These are phyloP conservation scores for Xylariales sp. DNA, from an alignment of 2,329 filamentous ascomycete genomes.

Conservation along the genomic window DNA sequence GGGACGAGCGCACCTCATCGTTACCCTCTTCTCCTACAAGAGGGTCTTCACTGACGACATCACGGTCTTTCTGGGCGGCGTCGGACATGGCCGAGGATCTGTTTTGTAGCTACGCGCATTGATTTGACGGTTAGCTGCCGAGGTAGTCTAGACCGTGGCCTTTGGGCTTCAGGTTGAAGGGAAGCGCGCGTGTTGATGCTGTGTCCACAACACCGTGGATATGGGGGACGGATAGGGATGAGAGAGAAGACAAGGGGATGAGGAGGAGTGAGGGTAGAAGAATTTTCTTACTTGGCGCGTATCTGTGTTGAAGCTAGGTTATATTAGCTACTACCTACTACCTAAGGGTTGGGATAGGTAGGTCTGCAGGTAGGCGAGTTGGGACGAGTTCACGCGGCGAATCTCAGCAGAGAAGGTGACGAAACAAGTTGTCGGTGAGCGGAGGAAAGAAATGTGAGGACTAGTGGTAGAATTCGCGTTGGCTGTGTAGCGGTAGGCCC, in stretches of 20 bases:
- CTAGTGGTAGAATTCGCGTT: neutral
- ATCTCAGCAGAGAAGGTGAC: neutral
- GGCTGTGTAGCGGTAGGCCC: neutral
- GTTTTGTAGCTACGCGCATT: constrained; percentile 15
- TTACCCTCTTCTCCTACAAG: constrained; percentile 57
- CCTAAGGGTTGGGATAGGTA: neutral
- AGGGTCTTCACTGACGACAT: constrained; percentile 48
- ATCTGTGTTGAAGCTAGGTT: neutral
- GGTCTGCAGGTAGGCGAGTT: neutral
- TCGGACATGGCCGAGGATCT: constrained; percentile 44
- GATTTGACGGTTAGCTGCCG: constrained; percentile 20
- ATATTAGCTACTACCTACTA: constrained; percentile 8
- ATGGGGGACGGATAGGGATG: neutral
- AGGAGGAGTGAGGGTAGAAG: neutral
- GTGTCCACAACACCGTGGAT: neutral
- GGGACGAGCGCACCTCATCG: constrained; percentile 57
- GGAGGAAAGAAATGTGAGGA: neutral
- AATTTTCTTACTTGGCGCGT: constrained; percentile 20
- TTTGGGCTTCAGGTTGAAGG: neutral
- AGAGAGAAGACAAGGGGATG: neutral
- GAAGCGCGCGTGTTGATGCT: constrained; percentile 6
- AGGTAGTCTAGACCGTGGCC: neutral
- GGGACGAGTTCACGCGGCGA: neutral
- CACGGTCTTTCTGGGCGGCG: constrained; percentile 44
- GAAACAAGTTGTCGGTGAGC: neutral